Evolutionary conservation across 352 stramenopile genomes (phyloP).

Genomic region (Pythium guiyangense): DNA sequence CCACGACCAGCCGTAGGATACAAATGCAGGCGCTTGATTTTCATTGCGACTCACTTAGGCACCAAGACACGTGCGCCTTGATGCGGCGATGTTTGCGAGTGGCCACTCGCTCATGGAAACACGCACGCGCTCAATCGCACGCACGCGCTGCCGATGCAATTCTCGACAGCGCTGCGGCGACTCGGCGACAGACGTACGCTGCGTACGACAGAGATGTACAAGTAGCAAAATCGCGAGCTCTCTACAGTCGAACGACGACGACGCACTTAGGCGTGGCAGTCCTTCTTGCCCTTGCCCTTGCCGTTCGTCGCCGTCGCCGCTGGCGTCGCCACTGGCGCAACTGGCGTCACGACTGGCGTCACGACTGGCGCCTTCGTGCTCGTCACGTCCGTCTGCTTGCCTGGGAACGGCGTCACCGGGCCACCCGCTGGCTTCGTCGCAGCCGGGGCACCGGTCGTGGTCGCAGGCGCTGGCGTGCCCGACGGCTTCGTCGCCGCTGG

Average conservation of each 20-base stretch:
- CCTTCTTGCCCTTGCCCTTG: constrained; percentile 5
- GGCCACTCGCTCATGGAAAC: background rate
- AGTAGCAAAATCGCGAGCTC: constrained; percentile 3
- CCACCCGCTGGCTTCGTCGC: background rate
- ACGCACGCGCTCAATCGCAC: background rate
- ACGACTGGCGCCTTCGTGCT: background rate
- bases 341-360: background rate
- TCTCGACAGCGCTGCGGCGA: background rate
- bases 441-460: too few relatives aligned
- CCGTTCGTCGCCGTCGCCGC: background rate
- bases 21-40: too few relatives aligned
- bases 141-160: background rate
- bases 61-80: too few relatives aligned
- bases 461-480: too few relatives aligned
- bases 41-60: too few relatives aligned
- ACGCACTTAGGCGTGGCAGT: constrained; percentile 7
- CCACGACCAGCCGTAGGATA: too few relatives aligned
- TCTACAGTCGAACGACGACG: background rate
- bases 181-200: background rate
- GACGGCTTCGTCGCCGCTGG: too few relatives aligned
- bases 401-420: background rate
- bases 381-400: background rate
- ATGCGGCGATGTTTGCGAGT: too few relatives aligned
- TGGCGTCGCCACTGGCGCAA: background rate
- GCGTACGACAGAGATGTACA: constrained; percentile 1